Conservation (phyloP, 2,329 filamentous ascomycete species). For the Zymoseptoria pseudotritici region DNA sequence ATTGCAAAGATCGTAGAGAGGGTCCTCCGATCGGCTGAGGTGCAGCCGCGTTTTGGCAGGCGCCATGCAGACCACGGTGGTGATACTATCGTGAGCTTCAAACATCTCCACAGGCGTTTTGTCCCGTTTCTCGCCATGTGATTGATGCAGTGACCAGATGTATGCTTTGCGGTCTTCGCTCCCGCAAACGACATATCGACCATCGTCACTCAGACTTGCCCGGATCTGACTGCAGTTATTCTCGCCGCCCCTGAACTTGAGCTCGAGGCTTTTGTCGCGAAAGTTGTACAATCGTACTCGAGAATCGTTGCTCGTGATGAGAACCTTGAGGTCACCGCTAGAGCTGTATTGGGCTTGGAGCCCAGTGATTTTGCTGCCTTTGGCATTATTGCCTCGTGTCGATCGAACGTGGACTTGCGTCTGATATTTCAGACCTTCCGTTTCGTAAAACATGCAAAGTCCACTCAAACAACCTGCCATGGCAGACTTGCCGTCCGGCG, state of each 20-base stretch:
- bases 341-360: slow-evolving; percentile 65
- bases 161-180: slow-evolving; percentile 88
- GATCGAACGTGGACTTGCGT: slow-evolving; percentile 91
- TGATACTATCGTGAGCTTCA: slow-evolving; percentile 80
- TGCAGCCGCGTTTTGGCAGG: slow-evolving; percentile 70
- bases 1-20: slow-evolving; percentile 94
- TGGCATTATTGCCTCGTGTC: slow-evolving; percentile 83
- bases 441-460: slow-evolving; percentile 84
- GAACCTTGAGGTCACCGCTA: slow-evolving; percentile 66
- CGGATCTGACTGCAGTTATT: slow-evolving; percentile 87
- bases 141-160: slow-evolving; percentile 67
- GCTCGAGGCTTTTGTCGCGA: slow-evolving; percentile 72
- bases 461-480: slow-evolving; percentile 85
- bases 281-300: slow-evolving; percentile 84
- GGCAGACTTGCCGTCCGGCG: slow-evolving; percentile 80
- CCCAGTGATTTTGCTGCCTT: slow-evolving; percentile 94
- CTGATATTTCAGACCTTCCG: slow-evolving; percentile 75
- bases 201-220: slow-evolving; percentile 81
- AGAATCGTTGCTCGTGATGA: slow-evolving; percentile 93
- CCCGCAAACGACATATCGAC: slow-evolving; percentile 78
- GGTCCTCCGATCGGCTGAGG: slow-evolving; percentile 74
- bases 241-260: slow-evolving; percentile 86
- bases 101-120: slow-evolving; percentile 83
- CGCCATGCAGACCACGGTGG: slow-evolving; percentile 82
- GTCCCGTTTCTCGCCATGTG: slow-evolving; percentile 61